Percentiles rank a stretch among this genome's conserved stretches.
These are phyloP conservation scores for Yamadazyma aaseri DNA, from an alignment of 1,139 yeast species.

Conservation along the genomic window DNA sequence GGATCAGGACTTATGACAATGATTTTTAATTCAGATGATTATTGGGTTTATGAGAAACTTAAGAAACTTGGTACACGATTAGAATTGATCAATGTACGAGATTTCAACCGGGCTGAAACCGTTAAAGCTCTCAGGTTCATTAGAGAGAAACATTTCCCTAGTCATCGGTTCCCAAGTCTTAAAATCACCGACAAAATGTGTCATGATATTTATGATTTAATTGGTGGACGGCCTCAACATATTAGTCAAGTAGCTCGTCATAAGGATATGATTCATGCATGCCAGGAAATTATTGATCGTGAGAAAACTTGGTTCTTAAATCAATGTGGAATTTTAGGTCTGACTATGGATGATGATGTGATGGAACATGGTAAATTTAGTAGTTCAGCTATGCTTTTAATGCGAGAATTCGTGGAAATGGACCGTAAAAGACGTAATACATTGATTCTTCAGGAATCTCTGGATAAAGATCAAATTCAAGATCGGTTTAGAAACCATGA, in stretches of 20 bases:
- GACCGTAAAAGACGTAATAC: conserved; percentile 44
- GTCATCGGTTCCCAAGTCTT: conserved; percentile 32
- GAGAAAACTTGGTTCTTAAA: conserved; percentile 86
- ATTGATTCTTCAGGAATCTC: conserved; percentile 21
- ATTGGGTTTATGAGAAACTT: conserved; percentile 81
- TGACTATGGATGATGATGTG: conserved; percentile 84
- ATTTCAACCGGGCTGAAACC: conserved; percentile 58
- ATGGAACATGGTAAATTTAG: conserved; percentile 84
- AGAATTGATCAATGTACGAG: conserved; percentile 71
- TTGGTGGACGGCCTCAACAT: conserved; percentile 88
- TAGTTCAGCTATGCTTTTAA: conserved; percentile 71
- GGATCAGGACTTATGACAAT: conserved; percentile 77
- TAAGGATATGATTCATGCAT: conserved; percentile 57
- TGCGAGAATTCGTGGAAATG: conserved; percentile 71
- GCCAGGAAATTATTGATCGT: conserved; percentile 69
- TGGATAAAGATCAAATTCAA: conserved; percentile 18
- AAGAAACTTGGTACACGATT: conserved; percentile 71
- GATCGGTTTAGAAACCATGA: conserved; percentile 42
- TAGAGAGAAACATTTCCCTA: conserved; percentile 45
- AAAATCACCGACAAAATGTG: conserved; percentile 40
- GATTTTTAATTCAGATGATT: conserved; percentile 79
- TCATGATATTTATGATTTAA: conserved; percentile 59
- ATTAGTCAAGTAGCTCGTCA: conserved; percentile 72
- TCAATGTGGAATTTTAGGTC: conserved; percentile 77
- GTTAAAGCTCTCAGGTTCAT: conserved; percentile 55